Percentiles rank a stretch among this genome's conserved stretches.
Conservation (phyloP, 2,329 filamentous ascomycete genomes). For the Phialemoniopsis sp. region DNA sequence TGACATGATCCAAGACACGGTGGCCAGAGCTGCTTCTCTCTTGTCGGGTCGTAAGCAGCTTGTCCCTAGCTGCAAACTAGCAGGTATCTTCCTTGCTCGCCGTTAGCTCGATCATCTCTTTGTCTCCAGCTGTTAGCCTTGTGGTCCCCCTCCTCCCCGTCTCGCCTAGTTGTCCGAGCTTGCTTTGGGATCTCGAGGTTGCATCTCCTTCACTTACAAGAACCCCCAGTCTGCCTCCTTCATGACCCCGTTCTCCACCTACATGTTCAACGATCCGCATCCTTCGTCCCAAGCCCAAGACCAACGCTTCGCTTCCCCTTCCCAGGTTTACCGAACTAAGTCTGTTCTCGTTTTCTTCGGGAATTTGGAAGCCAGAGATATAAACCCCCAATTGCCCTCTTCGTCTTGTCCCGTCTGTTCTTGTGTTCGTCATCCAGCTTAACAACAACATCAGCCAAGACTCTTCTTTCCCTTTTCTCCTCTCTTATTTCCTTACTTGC, state of each 20-base stretch:
- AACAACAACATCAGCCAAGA: background rate
- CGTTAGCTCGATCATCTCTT: too few species aligned
- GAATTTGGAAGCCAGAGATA: background rate
- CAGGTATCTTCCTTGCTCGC: too few species aligned
- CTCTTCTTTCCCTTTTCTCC: background rate
- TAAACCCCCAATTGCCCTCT: background rate
- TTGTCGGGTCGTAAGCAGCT: too few species aligned
- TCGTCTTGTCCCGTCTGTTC: background rate
- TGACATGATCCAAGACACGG: too few species aligned
- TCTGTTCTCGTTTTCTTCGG: background rate
- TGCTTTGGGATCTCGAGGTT: background rate
- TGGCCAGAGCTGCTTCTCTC: too few species aligned
- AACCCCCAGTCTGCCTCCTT: background rate
- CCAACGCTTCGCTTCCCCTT: background rate
- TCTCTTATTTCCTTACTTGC: background rate
- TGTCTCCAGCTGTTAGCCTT: too few species aligned
- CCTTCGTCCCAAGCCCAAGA: background rate
- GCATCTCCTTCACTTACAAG: background rate
- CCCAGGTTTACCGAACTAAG: background rate
- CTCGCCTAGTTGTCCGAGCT: background rate
- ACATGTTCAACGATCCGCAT: too few species aligned
- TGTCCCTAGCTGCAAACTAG: too few species aligned
- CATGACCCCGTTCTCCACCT: too few species aligned
- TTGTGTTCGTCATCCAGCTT: background rate
- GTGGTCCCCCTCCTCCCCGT: too few species aligned